A percentile compares a stretch with the other conserved stretches of the same genome.
phyloP scores from a whole-genome alignment of 2,329 filamentous ascomycete genomes.

The Colletotrichum musicola region DNA sequence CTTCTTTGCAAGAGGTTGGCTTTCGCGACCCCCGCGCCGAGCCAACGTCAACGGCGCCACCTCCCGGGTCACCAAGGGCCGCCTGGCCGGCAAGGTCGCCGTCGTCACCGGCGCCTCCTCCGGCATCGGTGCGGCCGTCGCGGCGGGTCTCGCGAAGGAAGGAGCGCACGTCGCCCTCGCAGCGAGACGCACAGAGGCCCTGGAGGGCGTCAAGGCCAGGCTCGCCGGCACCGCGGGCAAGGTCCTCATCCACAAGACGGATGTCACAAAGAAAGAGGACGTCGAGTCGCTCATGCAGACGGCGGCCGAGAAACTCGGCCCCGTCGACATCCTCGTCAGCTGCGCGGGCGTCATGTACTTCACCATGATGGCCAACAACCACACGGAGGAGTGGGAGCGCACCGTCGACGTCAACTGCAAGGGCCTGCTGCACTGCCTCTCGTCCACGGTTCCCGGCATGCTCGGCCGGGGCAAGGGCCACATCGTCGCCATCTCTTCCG shows the following conservation, averaged over 20 bases:
- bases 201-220: conserved; percentile 75
- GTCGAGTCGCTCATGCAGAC: conserved; percentile 75
- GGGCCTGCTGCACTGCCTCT: conserved; percentile 79
- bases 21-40: conserved; percentile 71
- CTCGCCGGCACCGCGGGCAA: conserved; percentile 69
- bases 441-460: conserved; percentile 78
- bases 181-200: conserved; percentile 76
- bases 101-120: conserved; percentile 85
- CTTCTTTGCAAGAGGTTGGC: conserved; percentile 85
- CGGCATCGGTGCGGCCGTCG: conserved; percentile 82
- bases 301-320: conserved; percentile 73
- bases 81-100: conserved; percentile 76
- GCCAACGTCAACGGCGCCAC: conserved; percentile 46
- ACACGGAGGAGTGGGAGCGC: conserved; percentile 81
- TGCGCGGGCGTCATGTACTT: conserved; percentile 91
- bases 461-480: conserved; percentile 76
- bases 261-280: conserved; percentile 76
- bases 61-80: conserved; percentile 58
- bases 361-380: conserved; percentile 85
- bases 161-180: conserved; percentile 80
- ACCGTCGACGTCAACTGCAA: conserved; percentile 92
- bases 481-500: conserved; percentile 85
- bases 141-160: conserved; percentile 75
- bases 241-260: conserved; percentile 76
- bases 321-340: conserved; percentile 82